Evolutionary conservation across 164 flowering plant species (phyloP).

Genomic region (Akebia trifoliata): DNA sequence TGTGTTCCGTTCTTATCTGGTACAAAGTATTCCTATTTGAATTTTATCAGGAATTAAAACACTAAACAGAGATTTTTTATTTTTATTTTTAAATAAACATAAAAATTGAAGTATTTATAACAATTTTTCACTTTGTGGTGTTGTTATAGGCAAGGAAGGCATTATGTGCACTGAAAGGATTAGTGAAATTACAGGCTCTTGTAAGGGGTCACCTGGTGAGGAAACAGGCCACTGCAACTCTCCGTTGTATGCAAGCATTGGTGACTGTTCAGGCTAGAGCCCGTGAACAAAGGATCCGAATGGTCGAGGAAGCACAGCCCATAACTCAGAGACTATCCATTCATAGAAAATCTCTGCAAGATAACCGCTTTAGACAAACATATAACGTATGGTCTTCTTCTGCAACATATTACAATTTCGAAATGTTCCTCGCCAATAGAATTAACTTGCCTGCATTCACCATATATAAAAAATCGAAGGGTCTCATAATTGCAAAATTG

Average conservation of each 20-base stretch:
- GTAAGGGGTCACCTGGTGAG: constrained; percentile 91
- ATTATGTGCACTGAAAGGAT: constrained; percentile 67
- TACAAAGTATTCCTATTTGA: constrained; percentile 15
- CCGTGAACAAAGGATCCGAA: constrained; percentile 60
- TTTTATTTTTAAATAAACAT: too few species aligned
- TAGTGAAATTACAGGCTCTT: constrained; percentile 92
- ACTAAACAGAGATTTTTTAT: too few species aligned
- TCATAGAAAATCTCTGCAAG: constrained; percentile 52
- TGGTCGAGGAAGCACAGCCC: constrained; percentile 45
- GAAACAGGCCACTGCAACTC: constrained; percentile 80
- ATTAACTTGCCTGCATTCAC: constrained; percentile 1
- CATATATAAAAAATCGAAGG: background rate
- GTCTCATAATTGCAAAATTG: background rate
- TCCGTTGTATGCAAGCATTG: constrained; percentile 91
- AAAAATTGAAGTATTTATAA: too few species aligned
- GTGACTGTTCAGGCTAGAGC: constrained; percentile 75
- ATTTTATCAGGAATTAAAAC: too few species aligned
- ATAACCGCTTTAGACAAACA: constrained; percentile 32
- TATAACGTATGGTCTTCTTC: constrained; percentile 37
- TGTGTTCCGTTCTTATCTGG: constrained; percentile 62
- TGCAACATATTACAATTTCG: background rate
- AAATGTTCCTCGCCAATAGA: background rate
- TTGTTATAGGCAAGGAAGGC: constrained; percentile 82
- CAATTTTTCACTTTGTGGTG: background rate
- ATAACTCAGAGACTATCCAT: constrained; percentile 33